Evolutionary conservation across 1,139 yeast species (phyloP).

Genomic region (Saccharomyces hybrid): DNA sequence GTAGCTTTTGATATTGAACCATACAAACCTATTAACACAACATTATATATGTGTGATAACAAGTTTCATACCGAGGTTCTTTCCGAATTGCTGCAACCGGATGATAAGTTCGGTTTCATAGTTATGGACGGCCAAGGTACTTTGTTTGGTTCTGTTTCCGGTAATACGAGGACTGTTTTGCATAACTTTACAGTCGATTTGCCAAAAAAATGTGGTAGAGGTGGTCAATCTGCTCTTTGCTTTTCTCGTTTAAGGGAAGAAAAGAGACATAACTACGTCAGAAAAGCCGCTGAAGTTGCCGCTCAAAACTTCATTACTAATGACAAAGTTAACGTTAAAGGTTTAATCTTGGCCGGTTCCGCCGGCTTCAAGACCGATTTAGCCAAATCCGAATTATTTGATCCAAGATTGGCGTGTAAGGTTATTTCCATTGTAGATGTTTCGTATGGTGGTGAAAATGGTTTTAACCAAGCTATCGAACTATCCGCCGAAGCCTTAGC

Average conservation of each 20-base stretch:
- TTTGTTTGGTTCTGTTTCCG: constrained; percentile 89
- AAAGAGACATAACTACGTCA: constrained; percentile 94
- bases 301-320: constrained; percentile 90
- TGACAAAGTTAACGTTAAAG: constrained; percentile 90
- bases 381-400: constrained; percentile 87
- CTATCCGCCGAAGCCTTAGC: constrained; percentile 93
- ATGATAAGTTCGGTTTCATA: constrained; percentile 92
- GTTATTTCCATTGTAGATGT: constrained; percentile 90
- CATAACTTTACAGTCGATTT: constrained; percentile 95
- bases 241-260: constrained; percentile 98
- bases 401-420: constrained; percentile 77
- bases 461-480: constrained; percentile 97
- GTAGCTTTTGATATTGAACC: constrained; percentile 94
- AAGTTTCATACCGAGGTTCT: constrained; percentile 97
- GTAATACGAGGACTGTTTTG: constrained; percentile 91
- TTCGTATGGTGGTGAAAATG: constrained; percentile 98
- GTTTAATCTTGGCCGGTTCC: constrained; percentile 93
- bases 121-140: constrained; percentile 99
- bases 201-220: constrained; percentile 99
- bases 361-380: constrained; percentile 97
- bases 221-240: constrained; percentile 99
- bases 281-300: constrained; percentile 97
- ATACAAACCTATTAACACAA: constrained; percentile 95
- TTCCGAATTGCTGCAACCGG: constrained; percentile 86
- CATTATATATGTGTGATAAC: constrained; percentile 91